Evolutionary conservation across 2,329 filamentous ascomycete species (phyloP).

Genomic region (Botrytis deweyae): DNA sequence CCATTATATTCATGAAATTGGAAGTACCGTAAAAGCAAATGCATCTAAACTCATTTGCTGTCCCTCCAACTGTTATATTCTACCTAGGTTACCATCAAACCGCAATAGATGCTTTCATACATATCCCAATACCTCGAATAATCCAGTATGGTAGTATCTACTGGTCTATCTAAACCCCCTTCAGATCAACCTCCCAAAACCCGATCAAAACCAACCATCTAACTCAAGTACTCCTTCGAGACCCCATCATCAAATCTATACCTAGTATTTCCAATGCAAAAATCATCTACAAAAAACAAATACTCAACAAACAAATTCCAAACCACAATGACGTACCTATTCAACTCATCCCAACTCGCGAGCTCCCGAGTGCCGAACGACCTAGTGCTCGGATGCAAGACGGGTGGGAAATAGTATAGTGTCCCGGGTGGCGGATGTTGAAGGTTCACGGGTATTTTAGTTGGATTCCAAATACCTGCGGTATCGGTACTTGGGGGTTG

Average conservation of each 20-base stretch:
- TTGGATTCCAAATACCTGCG: background rate
- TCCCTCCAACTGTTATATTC: background rate
- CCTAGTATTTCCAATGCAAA: background rate
- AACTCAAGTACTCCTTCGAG: background rate
- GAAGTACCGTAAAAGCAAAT: background rate
- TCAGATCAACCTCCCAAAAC: background rate
- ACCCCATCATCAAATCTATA: background rate
- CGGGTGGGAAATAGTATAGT: background rate
- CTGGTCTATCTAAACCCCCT: background rate
- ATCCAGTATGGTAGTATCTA: background rate
- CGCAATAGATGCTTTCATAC: background rate
- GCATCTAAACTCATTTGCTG: background rate
- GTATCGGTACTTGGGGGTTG: background rate
- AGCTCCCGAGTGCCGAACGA: background rate
- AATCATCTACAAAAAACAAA: background rate
- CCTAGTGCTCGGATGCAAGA: background rate
- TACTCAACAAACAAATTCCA: background rate
- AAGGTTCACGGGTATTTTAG: background rate
- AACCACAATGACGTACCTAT: background rate
- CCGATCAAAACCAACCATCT: background rate
- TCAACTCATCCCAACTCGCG: background rate
- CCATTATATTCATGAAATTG: background rate
- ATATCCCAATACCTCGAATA: background rate
- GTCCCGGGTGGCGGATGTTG: background rate
- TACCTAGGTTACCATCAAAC: background rate